Base-by-base conservation (phyloP, 2,329 filamentous ascomycete species). In the Sclerotinia spermophila region DNA sequence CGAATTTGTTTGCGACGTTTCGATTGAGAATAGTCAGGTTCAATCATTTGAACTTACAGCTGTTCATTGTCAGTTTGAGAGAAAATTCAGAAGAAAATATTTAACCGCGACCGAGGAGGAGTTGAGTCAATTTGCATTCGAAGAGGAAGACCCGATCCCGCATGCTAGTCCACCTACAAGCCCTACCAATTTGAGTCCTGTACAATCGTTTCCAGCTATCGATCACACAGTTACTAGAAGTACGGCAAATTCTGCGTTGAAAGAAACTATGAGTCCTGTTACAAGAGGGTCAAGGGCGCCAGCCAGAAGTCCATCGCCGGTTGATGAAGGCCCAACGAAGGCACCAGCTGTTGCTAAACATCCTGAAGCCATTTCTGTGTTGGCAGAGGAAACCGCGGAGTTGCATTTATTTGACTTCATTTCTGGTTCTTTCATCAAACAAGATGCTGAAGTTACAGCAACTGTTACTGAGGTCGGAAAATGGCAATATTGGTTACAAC, bases 401-500 rank as follows among this genome's bases (percentile, higher is more conserved):
- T 86, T 99, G 7, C 95, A 99, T 80, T 86, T 99, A 73, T 99
- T 96, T 79, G 95, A 99, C 79, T 95, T 97, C 75, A 86, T 90
- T 17, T 92, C 92, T 0, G 93, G 93, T 5, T 90, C 94, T 0
- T 99, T 99, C 79, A 86, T 95, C 42, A 68, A 76, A 5, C 75
- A 77, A 65, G 76, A 77, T 74, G 82, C 86, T 0, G 85, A 88
- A 2, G 90, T 97, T 48, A 87, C 88, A 55, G 93, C 93, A 10
- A 90, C 89, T 0, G 94, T 99, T 17, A 91, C 90, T 0, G 95
- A 98, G 78, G 86, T 94, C 68, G 95, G 94, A 11, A 88, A 90
- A 70, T 99, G 96, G 96, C 87, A 96, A 75, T 99, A 98, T 82
- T 98, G 94, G 94, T 84, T 99, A 44, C 93, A 97, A 78, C 90